phyloP scores from a whole-genome alignment of 768 basidiomycete genomes.

The Boletales sp. region DNA sequence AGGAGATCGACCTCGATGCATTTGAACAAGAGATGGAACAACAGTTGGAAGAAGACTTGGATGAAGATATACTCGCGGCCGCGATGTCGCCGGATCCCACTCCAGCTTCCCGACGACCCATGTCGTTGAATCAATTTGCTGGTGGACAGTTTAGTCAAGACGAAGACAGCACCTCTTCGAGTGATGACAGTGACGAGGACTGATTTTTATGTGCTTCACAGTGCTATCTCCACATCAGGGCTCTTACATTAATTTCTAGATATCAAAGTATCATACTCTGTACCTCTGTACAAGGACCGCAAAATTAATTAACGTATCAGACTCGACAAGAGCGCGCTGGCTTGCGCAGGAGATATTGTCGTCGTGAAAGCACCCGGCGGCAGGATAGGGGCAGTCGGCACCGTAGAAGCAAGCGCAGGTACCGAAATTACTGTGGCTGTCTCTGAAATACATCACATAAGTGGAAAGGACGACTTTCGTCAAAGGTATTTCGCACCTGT shows the following conservation, averaged over 20 bases:
- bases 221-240: slow-evolving; percentile 1
- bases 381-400: slow-evolving; percentile 7
- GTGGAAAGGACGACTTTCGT: background rate
- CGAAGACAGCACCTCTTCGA: slow-evolving; percentile 51
- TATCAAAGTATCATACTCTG: background rate
- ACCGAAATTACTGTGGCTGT: slow-evolving; percentile 21
- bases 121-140: slow-evolving; percentile 50
- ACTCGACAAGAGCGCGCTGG: slow-evolving; percentile 33
- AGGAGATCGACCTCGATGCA: slow-evolving; percentile 35
- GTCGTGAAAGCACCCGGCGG: slow-evolving; percentile 7
- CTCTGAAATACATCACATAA: background rate
- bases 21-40: slow-evolving; percentile 35
- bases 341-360: slow-evolving; percentile 23
- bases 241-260: slow-evolving; percentile 7
- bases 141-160: slow-evolving; percentile 38
- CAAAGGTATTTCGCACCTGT: background rate
- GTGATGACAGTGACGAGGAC: slow-evolving; percentile 55
- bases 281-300: slow-evolving; percentile 1
- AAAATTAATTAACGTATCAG: slow-evolving; percentile 12
- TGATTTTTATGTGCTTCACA: slow-evolving; percentile 17
- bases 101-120: slow-evolving; percentile 33
- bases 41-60: slow-evolving; percentile 37
- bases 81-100: slow-evolving; percentile 37
- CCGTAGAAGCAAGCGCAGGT: slow-evolving; percentile 25
- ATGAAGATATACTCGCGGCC: slow-evolving; percentile 50